phyloP scores from a whole-genome alignment of 768 basidiomycete species.

The Serpula lacrymans region DNA sequence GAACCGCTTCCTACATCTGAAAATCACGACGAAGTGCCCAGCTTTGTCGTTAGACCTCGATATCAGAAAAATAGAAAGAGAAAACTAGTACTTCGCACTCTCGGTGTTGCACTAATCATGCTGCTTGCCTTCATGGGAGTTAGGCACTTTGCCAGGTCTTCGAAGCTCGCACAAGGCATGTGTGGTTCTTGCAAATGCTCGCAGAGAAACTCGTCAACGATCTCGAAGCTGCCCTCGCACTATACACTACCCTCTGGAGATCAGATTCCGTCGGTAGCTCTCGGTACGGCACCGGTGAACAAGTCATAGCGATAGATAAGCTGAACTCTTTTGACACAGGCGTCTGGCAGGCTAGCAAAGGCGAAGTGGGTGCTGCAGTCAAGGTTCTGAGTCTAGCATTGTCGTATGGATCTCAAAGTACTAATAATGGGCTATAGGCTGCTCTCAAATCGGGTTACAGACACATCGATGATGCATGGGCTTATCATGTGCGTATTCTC shows the following conservation, averaged over 20 bases:
- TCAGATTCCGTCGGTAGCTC: slow-evolving; percentile 62
- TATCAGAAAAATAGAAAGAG: slow-evolving; percentile 13
- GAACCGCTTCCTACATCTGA: slow-evolving; percentile 20
- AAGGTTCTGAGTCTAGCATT: slow-evolving; percentile 35
- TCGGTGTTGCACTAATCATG: slow-evolving; percentile 20
- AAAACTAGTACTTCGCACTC: slow-evolving; percentile 17
- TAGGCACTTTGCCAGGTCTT: slow-evolving; percentile 5
- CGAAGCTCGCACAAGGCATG: slow-evolving; percentile 15
- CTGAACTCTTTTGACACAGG: slow-evolving; percentile 32
- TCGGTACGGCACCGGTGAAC: slow-evolving; percentile 38
- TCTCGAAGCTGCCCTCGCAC: slow-evolving; percentile 38
- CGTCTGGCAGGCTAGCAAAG: slow-evolving; percentile 56
- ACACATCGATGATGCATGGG: slow-evolving; percentile 75
- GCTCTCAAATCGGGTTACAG: slow-evolving; percentile 63
- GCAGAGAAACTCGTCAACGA: slow-evolving; percentile 17
- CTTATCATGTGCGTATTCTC: slow-evolving; percentile 46
- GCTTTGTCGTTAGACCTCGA: not conserved
- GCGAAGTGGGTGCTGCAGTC: slow-evolving; percentile 67
- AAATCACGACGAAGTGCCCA: slow-evolving; percentile 6
- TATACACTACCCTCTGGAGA: slow-evolving; percentile 65
- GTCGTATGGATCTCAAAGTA: not conserved
- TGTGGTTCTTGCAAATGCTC: slow-evolving; percentile 15
- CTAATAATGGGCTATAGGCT: slow-evolving; percentile 28
- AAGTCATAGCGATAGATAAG: not conserved
- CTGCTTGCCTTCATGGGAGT: slow-evolving; percentile 15